phyloP scores from a whole-genome alignment of 2,329 filamentous ascomycete genomes.

The Colletotrichum liaoningense region DNA sequence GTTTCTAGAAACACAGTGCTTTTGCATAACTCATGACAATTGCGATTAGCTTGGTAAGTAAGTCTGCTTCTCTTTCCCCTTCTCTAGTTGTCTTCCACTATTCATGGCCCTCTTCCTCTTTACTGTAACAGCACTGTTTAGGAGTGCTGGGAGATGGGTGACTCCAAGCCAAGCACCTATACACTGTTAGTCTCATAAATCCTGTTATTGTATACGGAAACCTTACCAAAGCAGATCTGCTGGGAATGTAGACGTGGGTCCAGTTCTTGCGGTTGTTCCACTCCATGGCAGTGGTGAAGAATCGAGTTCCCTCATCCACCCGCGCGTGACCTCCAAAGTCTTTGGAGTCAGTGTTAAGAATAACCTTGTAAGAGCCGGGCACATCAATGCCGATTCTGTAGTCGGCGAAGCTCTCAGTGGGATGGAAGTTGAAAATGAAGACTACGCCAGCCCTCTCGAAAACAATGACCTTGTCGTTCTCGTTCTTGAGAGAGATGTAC shows the following conservation, averaged over 20 bases:
- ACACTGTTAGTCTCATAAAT: constrained; percentile 6
- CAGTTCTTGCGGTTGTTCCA: constrained; percentile 95
- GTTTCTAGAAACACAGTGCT: constrained; percentile 15
- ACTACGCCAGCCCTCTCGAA: constrained; percentile 92
- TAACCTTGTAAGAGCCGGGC: constrained; percentile 86
- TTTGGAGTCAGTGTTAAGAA: constrained; percentile 83
- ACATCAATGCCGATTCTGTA: constrained; percentile 91
- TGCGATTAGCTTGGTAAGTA: constrained; percentile 3
- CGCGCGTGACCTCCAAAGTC: constrained; percentile 84
- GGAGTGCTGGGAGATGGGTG: constrained; percentile 40
- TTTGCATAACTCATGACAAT: constrained; percentile 15
- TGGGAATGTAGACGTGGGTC: constrained; percentile 90
- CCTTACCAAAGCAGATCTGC: constrained; percentile 83
- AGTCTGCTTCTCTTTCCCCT: not conserved
- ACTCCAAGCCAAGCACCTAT: constrained; percentile 62
- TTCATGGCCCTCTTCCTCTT: not conserved
- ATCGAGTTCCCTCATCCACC: constrained; percentile 82
- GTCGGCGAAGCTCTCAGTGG: constrained; percentile 85
- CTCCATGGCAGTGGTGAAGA: constrained; percentile 89
- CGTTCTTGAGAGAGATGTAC: constrained; percentile 93
- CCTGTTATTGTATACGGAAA: not conserved
- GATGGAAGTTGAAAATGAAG: constrained; percentile 97
- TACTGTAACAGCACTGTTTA: constrained; percentile 20
- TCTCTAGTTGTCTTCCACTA: not conserved
- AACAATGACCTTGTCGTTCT: constrained; percentile 92